These are phyloP conservation scores for Dendrobium huoshanense DNA, from an alignment of 106 monocot species.

Conservation along the genomic window DNA sequence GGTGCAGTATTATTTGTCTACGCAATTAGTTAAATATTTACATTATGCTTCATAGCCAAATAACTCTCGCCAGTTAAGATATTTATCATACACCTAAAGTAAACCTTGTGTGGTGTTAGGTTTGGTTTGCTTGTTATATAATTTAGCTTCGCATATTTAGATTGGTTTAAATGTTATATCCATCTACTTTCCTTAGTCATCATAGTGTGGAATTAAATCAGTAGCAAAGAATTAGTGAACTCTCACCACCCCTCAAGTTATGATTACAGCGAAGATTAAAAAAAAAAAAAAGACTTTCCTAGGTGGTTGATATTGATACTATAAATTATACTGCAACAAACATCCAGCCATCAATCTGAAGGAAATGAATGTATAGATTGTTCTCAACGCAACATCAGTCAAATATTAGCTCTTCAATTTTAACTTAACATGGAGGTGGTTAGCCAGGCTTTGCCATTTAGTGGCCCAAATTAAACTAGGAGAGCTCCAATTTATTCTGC, in stretches of 20 bases:
- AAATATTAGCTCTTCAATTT: background rate
- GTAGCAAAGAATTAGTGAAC: no score
- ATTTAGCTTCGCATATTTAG: no score
- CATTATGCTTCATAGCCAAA: no score
- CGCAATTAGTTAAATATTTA: no score
- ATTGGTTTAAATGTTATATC: no score
- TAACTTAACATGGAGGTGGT: background rate
- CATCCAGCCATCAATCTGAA: background rate
- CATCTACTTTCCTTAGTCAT: no score
- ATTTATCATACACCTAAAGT: no score
- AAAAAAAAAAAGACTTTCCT: background rate
- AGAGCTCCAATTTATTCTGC: background rate
- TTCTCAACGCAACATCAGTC: background rate
- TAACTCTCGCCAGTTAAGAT: no score
- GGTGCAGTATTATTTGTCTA: no score
- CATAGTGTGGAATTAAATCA: no score
- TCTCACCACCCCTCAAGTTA: background rate
- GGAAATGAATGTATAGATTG: background rate
- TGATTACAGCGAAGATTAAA: background rate
- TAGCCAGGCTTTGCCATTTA: background rate
- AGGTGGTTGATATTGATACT: background rate
- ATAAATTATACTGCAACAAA: background rate
- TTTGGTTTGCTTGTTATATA: no score
- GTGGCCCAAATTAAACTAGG: background rate
- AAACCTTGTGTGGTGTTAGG: no score